Conservation (phyloP, 768 basidiomycete genomes). For the Mycena leptocephala region DNA sequence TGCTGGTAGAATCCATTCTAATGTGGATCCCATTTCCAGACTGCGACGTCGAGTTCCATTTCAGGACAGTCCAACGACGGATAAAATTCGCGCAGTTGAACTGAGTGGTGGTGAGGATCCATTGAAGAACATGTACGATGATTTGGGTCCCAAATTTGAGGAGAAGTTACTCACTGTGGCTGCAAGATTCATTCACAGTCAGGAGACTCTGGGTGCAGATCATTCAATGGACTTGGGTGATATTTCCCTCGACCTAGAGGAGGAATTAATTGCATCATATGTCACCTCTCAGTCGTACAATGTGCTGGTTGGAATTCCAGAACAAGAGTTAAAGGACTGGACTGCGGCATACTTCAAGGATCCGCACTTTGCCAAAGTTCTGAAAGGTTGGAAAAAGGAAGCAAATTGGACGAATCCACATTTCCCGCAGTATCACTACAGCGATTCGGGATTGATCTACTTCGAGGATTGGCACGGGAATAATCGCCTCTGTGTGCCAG, state of each 20-base stretch:
- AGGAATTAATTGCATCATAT: not conserved
- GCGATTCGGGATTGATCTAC: not conserved
- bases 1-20: slow-evolving; percentile 52
- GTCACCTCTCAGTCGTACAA: not conserved
- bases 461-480: not conserved
- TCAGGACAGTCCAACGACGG: not conserved
- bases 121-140: not conserved
- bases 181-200: not conserved
- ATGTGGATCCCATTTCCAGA: slow-evolving; percentile 43
- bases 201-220: slow-evolving; percentile 12
- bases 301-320: not conserved
- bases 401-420: not conserved
- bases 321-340: not conserved
- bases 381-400: not conserved
- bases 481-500: not conserved
- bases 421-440: not conserved
- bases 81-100: not conserved
- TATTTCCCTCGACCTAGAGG: not conserved
- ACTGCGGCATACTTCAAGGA: not conserved
- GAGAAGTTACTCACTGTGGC: not conserved
- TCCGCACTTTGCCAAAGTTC: not conserved
- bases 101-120: not conserved
- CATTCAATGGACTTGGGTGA: not conserved
- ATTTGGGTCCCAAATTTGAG: not conserved
- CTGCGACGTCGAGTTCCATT: slow-evolving; percentile 11